Evolutionary conservation across 257 asterid species (phyloP).

Genomic region (Ilex asprella): DNA sequence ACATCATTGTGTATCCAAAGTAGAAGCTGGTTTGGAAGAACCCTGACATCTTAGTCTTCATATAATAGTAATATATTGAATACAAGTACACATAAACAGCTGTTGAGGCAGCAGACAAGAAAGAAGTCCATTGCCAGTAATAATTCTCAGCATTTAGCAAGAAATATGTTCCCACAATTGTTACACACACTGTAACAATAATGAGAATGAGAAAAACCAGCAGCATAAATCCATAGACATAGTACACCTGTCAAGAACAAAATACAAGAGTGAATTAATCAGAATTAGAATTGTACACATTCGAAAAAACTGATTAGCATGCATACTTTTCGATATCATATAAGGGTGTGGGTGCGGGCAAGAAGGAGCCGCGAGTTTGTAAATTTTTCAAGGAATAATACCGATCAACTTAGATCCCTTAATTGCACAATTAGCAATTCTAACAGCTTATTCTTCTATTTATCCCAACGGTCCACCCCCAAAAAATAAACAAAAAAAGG

Average conservation of each 20-base stretch:
- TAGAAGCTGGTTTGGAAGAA: slow-evolving; percentile 90
- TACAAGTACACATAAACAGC: slow-evolving; percentile 67
- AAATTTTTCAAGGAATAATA: too few species aligned
- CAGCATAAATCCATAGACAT: slow-evolving; percentile 81
- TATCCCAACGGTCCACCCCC: too few species aligned
- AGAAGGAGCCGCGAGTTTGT: too few species aligned
- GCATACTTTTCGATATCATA: too few species aligned
- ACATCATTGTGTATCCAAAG: slow-evolving; percentile 79
- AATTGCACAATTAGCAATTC: too few species aligned
- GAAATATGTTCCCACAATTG: slow-evolving; percentile 87
- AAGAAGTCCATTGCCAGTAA: slow-evolving; percentile 90
- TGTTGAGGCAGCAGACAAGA: slow-evolving; percentile 80
- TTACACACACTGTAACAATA: slow-evolving; percentile 78
- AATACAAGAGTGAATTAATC: too few species aligned
- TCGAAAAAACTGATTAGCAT: too few species aligned
- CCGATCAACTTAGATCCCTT: too few species aligned
- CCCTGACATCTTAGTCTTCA: slow-evolving; percentile 81
- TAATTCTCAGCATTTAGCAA: slow-evolving; percentile 81
- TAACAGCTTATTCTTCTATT: too few species aligned
- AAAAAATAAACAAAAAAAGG: too few species aligned
- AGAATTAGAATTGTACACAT: too few species aligned
- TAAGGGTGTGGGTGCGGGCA: too few species aligned
- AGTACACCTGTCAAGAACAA: slow-evolving; percentile 55
- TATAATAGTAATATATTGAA: slow-evolving; percentile 59
- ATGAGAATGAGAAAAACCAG: slow-evolving; percentile 74